phyloP scores from a whole-genome alignment of 306 rosid species.

The Quercus gilva region DNA sequence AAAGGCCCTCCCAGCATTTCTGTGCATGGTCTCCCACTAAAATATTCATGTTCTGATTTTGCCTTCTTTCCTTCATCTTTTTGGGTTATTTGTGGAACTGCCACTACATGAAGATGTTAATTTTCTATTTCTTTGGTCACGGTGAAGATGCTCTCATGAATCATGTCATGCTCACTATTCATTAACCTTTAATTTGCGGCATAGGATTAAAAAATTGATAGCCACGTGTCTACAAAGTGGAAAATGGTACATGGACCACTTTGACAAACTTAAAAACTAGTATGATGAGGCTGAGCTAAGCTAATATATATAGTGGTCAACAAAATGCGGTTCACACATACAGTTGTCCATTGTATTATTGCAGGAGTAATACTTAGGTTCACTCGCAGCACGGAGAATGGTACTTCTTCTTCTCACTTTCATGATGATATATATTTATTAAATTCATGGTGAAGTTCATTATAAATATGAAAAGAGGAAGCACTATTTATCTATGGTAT shows the following conservation, averaged over 20 bases:
- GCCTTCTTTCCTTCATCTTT: not conserved
- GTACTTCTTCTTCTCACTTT: fast-evolving
- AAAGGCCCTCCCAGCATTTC: not conserved
- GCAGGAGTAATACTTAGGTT: fast-evolving
- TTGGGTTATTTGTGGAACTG: not conserved
- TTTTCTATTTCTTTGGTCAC: not conserved
- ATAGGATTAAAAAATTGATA: not conserved
- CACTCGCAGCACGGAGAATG: fast-evolving
- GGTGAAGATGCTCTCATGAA: not conserved
- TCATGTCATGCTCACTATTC: no score
- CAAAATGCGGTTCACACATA: not conserved
- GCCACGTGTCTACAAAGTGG: not conserved
- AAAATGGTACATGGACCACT: not conserved
- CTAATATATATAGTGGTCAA: not conserved
- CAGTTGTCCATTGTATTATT: not conserved
- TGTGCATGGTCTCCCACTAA: conserved; percentile 3
- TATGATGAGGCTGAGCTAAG: no score
- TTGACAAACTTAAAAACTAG: not conserved
- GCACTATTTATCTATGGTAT: no score
- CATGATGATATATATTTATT: fast-evolving
- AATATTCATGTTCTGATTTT: not conserved
- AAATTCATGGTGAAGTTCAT: fast-evolving
- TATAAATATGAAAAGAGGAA: fast-evolving
- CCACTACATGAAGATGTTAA: not conserved
- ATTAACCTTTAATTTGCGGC: no score